These are phyloP conservation scores for Erodium maritimum DNA, from an alignment of 345 rosid genomes.

Conservation along the genomic window DNA sequence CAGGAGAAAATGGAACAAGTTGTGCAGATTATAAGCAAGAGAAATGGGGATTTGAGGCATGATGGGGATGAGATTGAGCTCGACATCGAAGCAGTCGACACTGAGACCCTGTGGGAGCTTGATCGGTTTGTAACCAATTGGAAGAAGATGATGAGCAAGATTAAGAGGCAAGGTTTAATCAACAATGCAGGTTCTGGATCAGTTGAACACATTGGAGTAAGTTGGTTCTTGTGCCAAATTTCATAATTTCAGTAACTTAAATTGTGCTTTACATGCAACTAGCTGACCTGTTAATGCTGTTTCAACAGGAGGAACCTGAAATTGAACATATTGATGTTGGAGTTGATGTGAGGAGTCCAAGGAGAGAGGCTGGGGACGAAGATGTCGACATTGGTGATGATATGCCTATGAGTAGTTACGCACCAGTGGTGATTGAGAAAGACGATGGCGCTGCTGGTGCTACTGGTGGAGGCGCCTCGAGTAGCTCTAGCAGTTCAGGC, in stretches of 20 bases:
- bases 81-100: conserved; percentile 26
- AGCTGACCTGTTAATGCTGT: not conserved
- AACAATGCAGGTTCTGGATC: conserved; percentile 7
- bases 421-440: conserved; percentile 39
- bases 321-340: not conserved
- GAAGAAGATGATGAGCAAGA: conserved; percentile 23
- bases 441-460: conserved; percentile 12
- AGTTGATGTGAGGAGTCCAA: not conserved
- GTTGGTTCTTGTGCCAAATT: not conserved
- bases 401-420: conserved; percentile 21
- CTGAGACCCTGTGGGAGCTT: conserved; percentile 37
- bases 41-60: conserved; percentile 16
- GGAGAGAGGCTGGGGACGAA: conserved; percentile 25
- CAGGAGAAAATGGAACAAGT: conserved; percentile 29
- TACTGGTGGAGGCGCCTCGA: not conserved
- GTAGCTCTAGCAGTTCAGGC: conserved; percentile 1
- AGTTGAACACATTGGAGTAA: not conserved
- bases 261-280: not conserved
- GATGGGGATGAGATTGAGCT: conserved; percentile 34
- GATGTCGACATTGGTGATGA: conserved; percentile 49
- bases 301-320: not conserved
- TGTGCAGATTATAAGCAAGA: conserved; percentile 22
- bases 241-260: not conserved
- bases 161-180: conserved; percentile 20
- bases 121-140: conserved; percentile 22